Percentiles rank a stretch among this genome's conserved stretches.
Conservation (phyloP, 176 grass and related monocot genomes). For the Musa itinerans region DNA sequence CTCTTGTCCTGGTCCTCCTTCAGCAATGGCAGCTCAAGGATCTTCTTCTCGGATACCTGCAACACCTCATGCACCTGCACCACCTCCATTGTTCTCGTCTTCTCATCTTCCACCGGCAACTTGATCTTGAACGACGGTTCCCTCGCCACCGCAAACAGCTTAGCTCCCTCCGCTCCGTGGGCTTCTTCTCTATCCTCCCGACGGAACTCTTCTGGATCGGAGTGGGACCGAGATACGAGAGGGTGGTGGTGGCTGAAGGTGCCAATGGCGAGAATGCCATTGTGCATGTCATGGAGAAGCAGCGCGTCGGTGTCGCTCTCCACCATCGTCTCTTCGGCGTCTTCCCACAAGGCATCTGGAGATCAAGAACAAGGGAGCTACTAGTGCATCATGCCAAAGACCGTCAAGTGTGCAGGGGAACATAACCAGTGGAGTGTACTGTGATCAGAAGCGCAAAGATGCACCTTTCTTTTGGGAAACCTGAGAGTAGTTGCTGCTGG, state of each 20-base stretch:
- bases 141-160: background rate
- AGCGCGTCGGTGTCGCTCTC: conserved; percentile 75
- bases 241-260: conserved; percentile 54
- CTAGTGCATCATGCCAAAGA: background rate
- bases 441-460: background rate
- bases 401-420: too few relatives aligned
- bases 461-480: conserved; percentile 44
- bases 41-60: background rate
- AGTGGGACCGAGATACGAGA: conserved; percentile 28
- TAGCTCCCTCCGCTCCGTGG: background rate
- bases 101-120: conserved; percentile 1
- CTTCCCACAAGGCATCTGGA: conserved; percentile 22
- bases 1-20: background rate
- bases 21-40: conserved; percentile 6
- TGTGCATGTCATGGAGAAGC: conserved; percentile 65
- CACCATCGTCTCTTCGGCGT: conserved; percentile 27
- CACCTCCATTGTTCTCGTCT: background rate
- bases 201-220: conserved; percentile 23
- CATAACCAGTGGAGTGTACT: too few relatives aligned
- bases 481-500: conserved; percentile 45
- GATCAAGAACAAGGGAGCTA: background rate
- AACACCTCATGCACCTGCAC: background rate
- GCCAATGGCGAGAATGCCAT: conserved; percentile 64
- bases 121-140: background rate
- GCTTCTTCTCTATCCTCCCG: conserved; percentile 23